Evolutionary conservation across 495 filamentous ascomycete species (phyloP), one percentile per base, ranked within the genome.

Genomic region (Penicillium flavigenum): DNA sequence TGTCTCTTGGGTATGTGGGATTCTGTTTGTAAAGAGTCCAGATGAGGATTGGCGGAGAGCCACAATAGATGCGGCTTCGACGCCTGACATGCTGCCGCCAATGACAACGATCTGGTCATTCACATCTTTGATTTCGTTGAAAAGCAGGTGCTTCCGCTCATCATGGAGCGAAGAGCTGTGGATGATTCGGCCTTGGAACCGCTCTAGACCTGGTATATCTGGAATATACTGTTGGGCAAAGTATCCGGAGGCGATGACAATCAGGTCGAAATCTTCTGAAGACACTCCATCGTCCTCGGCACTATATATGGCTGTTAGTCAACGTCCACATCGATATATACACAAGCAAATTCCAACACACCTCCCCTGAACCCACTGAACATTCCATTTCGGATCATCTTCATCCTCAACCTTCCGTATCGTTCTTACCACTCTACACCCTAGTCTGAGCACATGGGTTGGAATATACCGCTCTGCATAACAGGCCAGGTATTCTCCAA

Each of bases 11-110:
- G 59, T 20, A 72, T 68, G 41, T 60, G 51, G 26, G 5, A 55
- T 47, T 38, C 65, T 71, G 2, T 65, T 67, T 1, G 81, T 77
- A 0, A 79, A 75, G 58, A 85, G 72, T 4, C 61, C 63, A 0
- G 76, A 72, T 20, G 85, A 83, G 1, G 88, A 90, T 4, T 91
- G 68, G 48, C 88, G 83, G 17, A 86, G 76, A 14, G 90, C 90
- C 34, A 92, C 77, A 4, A 84, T 81, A 20, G 86, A 84, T 7
- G 88, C 89, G 41, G 86, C 83, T 73, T 96, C 91, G 9, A 85
- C 81, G 0, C 89, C 90, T 17, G 88, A 93, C 81, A 95, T 91
- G 54, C 89, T 88, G 2, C 91, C 91, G 4, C 91, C 91, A 9
- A 93, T 79, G 14, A 96, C 80, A 3, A 92, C 79, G 47, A 95